Conservation (phyloP, 2,329 filamentous ascomycete genomes). For the Karstenula rhodostoma region DNA sequence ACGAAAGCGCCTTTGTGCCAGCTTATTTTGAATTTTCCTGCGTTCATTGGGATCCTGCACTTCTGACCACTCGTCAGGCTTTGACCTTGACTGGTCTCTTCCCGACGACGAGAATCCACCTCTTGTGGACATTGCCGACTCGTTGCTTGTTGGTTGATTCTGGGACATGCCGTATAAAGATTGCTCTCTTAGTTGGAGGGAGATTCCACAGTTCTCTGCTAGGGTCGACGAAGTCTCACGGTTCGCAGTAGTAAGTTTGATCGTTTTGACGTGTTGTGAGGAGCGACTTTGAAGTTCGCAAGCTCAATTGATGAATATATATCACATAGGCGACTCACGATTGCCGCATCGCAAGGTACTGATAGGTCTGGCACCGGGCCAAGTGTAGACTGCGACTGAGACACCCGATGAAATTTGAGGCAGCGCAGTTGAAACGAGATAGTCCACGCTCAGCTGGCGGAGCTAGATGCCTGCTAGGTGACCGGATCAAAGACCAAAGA, state of each 20-base stretch:
- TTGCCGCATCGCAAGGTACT: conserved; percentile 26
- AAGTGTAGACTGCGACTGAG: conserved; percentile 24
- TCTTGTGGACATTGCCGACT: conserved; percentile 28
- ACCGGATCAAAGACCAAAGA: conserved; percentile 21
- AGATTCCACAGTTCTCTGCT: background rate
- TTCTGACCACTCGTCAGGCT: conserved; percentile 71
- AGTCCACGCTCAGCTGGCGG: conserved; percentile 23
- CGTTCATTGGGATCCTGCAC: conserved; percentile 75
- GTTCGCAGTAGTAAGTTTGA: background rate
- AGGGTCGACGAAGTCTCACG: background rate
- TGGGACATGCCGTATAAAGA: conserved; percentile 30
- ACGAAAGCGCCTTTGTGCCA: conserved; percentile 81
- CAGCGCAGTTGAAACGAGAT: conserved; percentile 22
- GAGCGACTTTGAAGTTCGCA: conserved; percentile 18
- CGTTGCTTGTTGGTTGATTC: conserved; percentile 24
- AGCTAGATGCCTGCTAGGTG: conserved; percentile 24
- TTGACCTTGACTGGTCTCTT: conserved; percentile 28
- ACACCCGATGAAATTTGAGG: conserved; percentile 23
- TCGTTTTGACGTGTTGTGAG: conserved; percentile 6
- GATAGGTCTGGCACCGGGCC: conserved; percentile 31
- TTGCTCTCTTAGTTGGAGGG: background rate
- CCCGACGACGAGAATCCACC: conserved; percentile 25
- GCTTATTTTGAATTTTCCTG: conserved; percentile 77
- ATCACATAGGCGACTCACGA: conserved; percentile 18
- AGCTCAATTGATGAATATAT: conserved; percentile 15